Conservation (phyloP, 768 basidiomycete species). For the Tricholoma matsutake region DNA sequence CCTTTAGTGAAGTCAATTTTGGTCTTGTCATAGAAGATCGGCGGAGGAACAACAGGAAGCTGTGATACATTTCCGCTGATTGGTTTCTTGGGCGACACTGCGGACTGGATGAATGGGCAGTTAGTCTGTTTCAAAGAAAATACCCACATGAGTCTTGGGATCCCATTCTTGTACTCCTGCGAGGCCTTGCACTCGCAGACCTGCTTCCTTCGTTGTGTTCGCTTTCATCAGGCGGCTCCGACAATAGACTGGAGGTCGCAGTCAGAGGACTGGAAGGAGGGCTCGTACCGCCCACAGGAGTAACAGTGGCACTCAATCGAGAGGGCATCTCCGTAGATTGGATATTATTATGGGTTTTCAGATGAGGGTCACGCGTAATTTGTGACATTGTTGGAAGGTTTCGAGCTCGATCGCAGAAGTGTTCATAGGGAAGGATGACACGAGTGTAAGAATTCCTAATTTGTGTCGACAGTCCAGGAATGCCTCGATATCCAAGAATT, state of each 20-base stretch:
- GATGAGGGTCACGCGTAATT: conserved; percentile 41
- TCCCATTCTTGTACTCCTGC: conserved; percentile 50
- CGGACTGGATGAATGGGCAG: conserved; percentile 8
- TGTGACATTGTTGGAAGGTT: conserved; percentile 55
- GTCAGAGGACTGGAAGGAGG: conserved; percentile 74
- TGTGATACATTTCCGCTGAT: conserved; percentile 18
- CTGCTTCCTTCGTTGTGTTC: conserved; percentile 58
- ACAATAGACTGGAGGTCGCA: conserved; percentile 73
- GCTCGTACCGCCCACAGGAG: conserved; percentile 45
- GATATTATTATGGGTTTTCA: conserved; percentile 54
- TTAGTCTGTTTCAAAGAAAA: conserved; percentile 8
- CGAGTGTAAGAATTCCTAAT: conserved; percentile 87
- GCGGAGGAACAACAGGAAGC: conserved; percentile 38
- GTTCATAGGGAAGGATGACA: conserved; percentile 95
- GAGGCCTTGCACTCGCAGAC: conserved; percentile 37
- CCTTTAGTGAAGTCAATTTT: conserved; percentile 41
- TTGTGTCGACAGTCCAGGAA: conserved; percentile 80
- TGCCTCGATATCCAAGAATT: conserved; percentile 76
- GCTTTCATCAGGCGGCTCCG: conserved; percentile 77
- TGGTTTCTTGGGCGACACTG: conserved; percentile 37
- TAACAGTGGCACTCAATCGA: conserved; percentile 36
- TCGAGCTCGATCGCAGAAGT: conserved; percentile 76
- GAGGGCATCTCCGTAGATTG: conserved; percentile 37
- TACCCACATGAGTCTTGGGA: conserved; percentile 46
- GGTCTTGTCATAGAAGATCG: conserved; percentile 46